Percentiles rank a stretch among this genome's conserved stretches.
These are phyloP conservation scores for Aspergillus nidulans DNA, from an alignment of 495 filamentous ascomycete genomes.

Conservation along the genomic window DNA sequence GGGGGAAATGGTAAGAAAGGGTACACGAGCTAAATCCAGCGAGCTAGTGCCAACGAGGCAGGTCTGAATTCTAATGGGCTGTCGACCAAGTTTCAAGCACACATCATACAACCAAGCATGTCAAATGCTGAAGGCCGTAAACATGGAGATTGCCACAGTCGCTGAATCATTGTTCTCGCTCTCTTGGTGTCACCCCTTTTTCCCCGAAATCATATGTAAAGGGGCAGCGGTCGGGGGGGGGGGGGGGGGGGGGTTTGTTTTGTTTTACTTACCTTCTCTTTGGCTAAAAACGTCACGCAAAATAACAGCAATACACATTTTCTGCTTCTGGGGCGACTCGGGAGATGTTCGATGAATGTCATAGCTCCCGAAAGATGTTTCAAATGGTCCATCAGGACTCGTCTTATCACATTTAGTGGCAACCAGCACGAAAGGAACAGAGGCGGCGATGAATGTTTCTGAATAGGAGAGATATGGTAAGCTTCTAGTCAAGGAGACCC, in stretches of 20 bases:
- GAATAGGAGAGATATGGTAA: neutral
- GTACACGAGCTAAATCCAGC: conserved; percentile 28
- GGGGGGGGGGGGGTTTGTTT: neutral
- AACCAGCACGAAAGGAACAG: conserved; percentile 70
- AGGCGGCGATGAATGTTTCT: conserved; percentile 66
- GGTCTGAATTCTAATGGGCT: conserved; percentile 16
- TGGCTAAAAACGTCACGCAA: conserved; percentile 62
- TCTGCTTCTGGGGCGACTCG: conserved; percentile 66
- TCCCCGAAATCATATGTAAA: neutral
- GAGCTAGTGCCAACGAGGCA: conserved; percentile 30
- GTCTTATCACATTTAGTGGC: conserved; percentile 84
- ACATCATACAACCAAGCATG: neutral
- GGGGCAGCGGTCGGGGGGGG: conserved; percentile 4
- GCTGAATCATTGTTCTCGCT: neutral
- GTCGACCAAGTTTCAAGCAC: conserved; percentile 10
- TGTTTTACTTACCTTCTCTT: conserved; percentile 57
- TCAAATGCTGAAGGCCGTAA: neutral
- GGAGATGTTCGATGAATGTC: conserved; percentile 69
- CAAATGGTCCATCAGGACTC: conserved; percentile 37
- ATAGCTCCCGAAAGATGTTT: conserved; percentile 53
- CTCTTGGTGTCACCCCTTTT: neutral
- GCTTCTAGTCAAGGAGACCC: neutral
- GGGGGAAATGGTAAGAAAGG: conserved; percentile 14
- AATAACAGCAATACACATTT: conserved; percentile 73
- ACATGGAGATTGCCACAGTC: conserved; percentile 9